Evolutionary conservation across 768 basidiomycete species (phyloP), one percentile per base, ranked within the genome.

Genomic region (Boletus eberwhitei): DNA sequence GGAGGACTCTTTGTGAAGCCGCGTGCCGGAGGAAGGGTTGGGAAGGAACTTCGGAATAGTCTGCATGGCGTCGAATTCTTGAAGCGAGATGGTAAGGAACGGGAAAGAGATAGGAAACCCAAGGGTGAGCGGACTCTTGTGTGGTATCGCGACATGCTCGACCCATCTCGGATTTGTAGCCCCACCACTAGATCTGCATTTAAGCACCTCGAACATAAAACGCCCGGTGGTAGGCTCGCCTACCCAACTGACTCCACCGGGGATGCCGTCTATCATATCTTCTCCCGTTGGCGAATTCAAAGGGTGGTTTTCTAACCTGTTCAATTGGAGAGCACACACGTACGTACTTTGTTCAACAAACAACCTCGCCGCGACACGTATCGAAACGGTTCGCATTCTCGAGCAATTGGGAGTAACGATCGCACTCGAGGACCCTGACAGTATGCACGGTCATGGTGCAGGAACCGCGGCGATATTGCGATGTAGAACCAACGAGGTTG

Each of bases 231-330:
- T 82, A 9, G 74, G 75, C 11, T 83, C 86, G 9, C 82, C 84
- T 9, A 74, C 46, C 58, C 73, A 50, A 74, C 76, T 19, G 72
- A 76, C 26, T 72, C 74, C 61, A 50, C 76, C 59, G 55, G 73
- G 57, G 26, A 68, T 66, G 55, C 67, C 55, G 22, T 73, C 69
- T 45, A 68, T 83, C 40, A 74, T 81, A 8, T 84, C 88, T 16
- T 88, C 88, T n/a, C 85, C 83, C 11, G 86, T 88, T 14, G 86
- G 86, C 53, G 90, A 91, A 69, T 85, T 91, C 72, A 89, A 88
- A 67, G 89, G 88, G 34, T 97, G 95, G 95, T 95, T 98, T 73
- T 90, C 92, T 21, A 96, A 90, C 61, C 76, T 98, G 31, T 98
- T 98, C 77, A 90, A 86, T 70, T 97, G 93, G 90, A 93, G 90